phyloP scores from a whole-genome alignment of 805 yeast species.

The Saccharomycodes ludwigii region DNA sequence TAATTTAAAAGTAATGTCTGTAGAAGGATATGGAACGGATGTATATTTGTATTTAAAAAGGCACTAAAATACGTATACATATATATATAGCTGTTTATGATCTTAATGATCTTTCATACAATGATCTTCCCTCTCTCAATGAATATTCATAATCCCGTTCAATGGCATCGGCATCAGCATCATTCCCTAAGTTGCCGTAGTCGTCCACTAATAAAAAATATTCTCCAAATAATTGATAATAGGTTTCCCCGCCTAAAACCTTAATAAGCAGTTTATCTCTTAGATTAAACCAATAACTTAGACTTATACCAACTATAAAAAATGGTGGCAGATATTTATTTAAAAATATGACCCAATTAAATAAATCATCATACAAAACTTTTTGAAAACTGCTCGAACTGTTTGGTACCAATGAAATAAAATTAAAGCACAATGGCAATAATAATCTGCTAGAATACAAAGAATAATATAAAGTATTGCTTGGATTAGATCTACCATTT shows the following conservation, averaged over 20 bases:
- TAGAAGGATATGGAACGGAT: conserved; percentile 94
- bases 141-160: conserved; percentile 31
- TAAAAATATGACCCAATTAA: conserved; percentile 18
- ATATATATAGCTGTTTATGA: background rate
- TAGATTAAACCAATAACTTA: conserved; percentile 18
- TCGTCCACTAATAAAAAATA: conserved; percentile 18
- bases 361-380: conserved; percentile 18
- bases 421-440: conserved; percentile 23
- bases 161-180: conserved; percentile 14
- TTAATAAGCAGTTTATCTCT: conserved; percentile 18
- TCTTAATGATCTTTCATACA: conserved; percentile 21
- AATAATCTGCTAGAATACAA: conserved; percentile 22
- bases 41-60: conserved; percentile 79
- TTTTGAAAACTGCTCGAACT: conserved; percentile 12
- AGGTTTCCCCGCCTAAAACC: conserved; percentile 21
- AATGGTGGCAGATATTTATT: conserved; percentile 19
- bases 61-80: too few species aligned
- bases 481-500: conserved; percentile 22
- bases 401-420: conserved; percentile 18
- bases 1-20: conserved; percentile 70
- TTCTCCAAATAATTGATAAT: conserved; percentile 22
- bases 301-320: conserved; percentile 15
- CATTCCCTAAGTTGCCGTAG: conserved; percentile 5
- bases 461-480: conserved; percentile 20
- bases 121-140: conserved; percentile 22